phyloP scores from a whole-genome alignment of 164 flowering plant genomes.

The Pachysandra terminalis region DNA sequence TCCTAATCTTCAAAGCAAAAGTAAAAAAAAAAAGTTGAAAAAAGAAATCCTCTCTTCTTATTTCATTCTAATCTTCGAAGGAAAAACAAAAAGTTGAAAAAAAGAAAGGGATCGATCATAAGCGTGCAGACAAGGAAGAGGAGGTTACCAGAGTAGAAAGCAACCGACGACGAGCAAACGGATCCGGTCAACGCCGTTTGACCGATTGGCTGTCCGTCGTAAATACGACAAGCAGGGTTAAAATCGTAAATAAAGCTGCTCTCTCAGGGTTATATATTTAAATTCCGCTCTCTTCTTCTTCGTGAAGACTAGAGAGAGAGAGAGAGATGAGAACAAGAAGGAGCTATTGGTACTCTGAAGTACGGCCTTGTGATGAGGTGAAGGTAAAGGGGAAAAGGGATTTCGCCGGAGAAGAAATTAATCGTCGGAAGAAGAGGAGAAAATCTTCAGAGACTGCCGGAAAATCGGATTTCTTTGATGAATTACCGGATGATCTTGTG shows the following conservation, averaged over 20 bases:
- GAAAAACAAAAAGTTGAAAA: too few species aligned
- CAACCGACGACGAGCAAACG: constrained; percentile 20
- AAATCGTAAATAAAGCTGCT: not conserved
- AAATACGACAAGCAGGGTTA: constrained; percentile 19
- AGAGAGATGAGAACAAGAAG: constrained; percentile 40
- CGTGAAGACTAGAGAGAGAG: not conserved
- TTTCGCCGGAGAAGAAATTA: not conserved
- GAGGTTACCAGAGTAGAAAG: constrained; percentile 9
- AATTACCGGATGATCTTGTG: constrained; percentile 43
- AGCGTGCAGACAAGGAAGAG: constrained; percentile 11
- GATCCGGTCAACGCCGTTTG: constrained; percentile 47
- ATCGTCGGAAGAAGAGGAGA: constrained; percentile 11
- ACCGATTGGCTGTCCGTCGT: constrained; percentile 8
- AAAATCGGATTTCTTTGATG: constrained; percentile 29
- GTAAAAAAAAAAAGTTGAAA: too few species aligned
- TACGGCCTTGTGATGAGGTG: not conserved
- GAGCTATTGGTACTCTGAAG: constrained; percentile 30
- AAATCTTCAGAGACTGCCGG: not conserved
- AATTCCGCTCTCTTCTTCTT: constrained; percentile 19
- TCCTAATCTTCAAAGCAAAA: too few species aligned
- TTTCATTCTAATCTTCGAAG: too few species aligned
- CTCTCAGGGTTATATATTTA: not conserved
- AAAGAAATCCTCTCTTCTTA: too few species aligned
- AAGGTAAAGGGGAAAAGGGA: not conserved
- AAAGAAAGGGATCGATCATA: not conserved